Conservation (phyloP, 306 rosid genomes). For the Acacia confusa region DNA sequence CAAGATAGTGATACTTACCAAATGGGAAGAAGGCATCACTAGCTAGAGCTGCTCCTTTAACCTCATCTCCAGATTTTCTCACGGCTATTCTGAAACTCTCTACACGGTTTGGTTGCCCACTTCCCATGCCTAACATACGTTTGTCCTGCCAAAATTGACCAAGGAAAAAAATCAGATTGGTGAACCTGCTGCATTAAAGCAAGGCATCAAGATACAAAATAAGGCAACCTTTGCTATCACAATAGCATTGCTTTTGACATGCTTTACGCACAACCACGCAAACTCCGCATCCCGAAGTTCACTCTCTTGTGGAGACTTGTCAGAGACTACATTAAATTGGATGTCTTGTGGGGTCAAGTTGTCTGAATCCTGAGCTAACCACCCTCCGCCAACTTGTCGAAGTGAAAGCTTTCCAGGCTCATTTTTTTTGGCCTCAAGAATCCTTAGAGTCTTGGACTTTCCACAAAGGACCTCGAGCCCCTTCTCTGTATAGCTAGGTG, state of each 20-base stretch:
- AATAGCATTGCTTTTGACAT: constrained; percentile 93
- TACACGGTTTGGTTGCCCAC: constrained; percentile 89
- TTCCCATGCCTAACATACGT: constrained; percentile 96
- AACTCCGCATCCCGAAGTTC: constrained; percentile 76
- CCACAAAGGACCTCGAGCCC: constrained; percentile 89
- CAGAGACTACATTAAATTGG: constrained; percentile 59
- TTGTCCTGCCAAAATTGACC: constrained; percentile 57
- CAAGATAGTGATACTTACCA: constrained; percentile 51
- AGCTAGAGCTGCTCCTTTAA: constrained; percentile 91
- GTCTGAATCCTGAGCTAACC: constrained; percentile 91
- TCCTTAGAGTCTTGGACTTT: constrained; percentile 81
- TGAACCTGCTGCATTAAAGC: neutral
- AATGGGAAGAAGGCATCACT: constrained; percentile 98
- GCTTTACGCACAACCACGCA: constrained; percentile 91
- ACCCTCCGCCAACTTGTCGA: constrained; percentile 95
- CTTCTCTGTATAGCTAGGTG: constrained; percentile 77
- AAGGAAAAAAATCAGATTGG: constrained; percentile 13
- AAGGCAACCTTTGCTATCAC: constrained; percentile 77
- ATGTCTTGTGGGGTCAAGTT: constrained; percentile 74
- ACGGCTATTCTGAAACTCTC: constrained; percentile 89
- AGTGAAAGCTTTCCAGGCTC: constrained; percentile 87
- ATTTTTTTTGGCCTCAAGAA: constrained; percentile 75
- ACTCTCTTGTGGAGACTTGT: constrained; percentile 60
- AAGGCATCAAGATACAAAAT: neutral
- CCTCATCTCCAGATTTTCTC: constrained; percentile 87